Percentiles rank a stretch among this genome's conserved stretches.
These are phyloP conservation scores for Lactifluus piperatus DNA, from an alignment of 768 basidiomycete genomes.

Conservation along the genomic window DNA sequence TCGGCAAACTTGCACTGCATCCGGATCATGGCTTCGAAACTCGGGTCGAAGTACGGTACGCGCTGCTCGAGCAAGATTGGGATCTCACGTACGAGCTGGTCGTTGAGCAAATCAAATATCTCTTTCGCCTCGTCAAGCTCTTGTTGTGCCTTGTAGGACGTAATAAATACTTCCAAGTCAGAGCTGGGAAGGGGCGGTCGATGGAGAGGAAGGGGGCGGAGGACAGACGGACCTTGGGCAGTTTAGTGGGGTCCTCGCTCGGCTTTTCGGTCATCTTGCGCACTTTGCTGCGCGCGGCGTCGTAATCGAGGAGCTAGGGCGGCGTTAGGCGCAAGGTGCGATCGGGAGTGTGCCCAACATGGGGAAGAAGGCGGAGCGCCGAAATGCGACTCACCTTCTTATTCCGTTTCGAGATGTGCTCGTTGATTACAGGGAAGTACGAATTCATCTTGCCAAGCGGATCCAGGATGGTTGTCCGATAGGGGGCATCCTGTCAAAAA, in stretches of 20 bases:
- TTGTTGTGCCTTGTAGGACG: slow-evolving; percentile 65
- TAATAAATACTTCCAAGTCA: not conserved
- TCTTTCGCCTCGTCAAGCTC: slow-evolving; percentile 94
- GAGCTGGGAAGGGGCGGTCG: not conserved
- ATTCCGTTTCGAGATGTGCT: slow-evolving; percentile 88
- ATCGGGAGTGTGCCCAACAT: slow-evolving; percentile 7
- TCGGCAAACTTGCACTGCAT: slow-evolving; percentile 98
- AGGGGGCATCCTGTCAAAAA: slow-evolving; percentile 71
- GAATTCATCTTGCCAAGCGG: slow-evolving; percentile 95
- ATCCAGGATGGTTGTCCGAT: slow-evolving; percentile 89
- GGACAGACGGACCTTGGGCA: slow-evolving; percentile 55
- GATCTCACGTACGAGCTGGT: slow-evolving; percentile 83
- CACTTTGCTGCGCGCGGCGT: slow-evolving; percentile 81
- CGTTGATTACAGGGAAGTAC: slow-evolving; percentile 89
- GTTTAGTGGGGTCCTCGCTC: slow-evolving; percentile 83
- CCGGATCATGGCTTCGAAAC: slow-evolving; percentile 97
- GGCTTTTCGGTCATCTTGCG: slow-evolving; percentile 90
- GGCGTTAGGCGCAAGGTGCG: slow-evolving; percentile 1
- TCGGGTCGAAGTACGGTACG: slow-evolving; percentile 96
- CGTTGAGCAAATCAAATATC: slow-evolving; percentile 87
- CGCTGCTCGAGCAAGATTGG: slow-evolving; percentile 91
- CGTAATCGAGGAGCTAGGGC: slow-evolving; percentile 87
- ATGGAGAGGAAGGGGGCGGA: not conserved
- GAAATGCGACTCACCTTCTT: slow-evolving; percentile 68
- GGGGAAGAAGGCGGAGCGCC: not conserved